Conservation (phyloP, 345 rosid genomes). For the Excoecaria cochinchinensis region DNA sequence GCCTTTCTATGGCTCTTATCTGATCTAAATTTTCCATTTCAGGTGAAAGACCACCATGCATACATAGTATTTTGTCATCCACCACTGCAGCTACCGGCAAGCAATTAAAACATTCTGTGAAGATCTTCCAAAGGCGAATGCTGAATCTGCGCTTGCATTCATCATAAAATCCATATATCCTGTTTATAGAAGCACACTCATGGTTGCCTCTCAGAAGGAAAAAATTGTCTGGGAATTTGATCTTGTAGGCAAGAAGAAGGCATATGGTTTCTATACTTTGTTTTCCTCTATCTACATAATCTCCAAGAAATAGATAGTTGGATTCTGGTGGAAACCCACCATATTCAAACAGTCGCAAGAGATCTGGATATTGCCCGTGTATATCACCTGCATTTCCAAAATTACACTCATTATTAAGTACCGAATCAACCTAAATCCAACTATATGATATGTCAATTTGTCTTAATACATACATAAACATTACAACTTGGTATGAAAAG, state of each 20-base stretch:
- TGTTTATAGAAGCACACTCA: slow-evolving; percentile 29
- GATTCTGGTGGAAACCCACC: slow-evolving; percentile 27
- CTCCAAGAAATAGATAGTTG: slow-evolving; percentile 26
- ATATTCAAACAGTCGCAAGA: slow-evolving; percentile 21
- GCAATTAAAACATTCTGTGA: slow-evolving; percentile 26
- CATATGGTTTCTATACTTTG: slow-evolving; percentile 25
- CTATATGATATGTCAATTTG: background rate
- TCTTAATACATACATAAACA: too few relatives aligned
- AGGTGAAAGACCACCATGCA: slow-evolving; percentile 29
- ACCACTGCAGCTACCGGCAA: slow-evolving; percentile 26
- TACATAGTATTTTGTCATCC: slow-evolving; percentile 23
- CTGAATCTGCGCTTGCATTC: slow-evolving; percentile 30
- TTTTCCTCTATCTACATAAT: slow-evolving; percentile 27
- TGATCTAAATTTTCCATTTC: slow-evolving; percentile 24
- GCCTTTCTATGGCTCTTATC: slow-evolving; percentile 23
- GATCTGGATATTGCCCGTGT: slow-evolving; percentile 30
- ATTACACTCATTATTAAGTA: background rate
- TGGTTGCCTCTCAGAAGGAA: slow-evolving; percentile 29
- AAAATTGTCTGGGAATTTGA: slow-evolving; percentile 26
- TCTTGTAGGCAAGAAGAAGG: slow-evolving; percentile 30
- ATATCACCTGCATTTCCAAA: slow-evolving; percentile 21
- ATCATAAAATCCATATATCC: slow-evolving; percentile 27
- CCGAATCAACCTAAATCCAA: background rate
- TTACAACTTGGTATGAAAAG: too few relatives aligned
- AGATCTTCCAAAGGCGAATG: slow-evolving; percentile 22